Evolutionary conservation across 2,329 filamentous ascomycete genomes (phyloP), one percentile per base, ranked within the genome.

Genomic region (Pseudopyricularia javanii): DNA sequence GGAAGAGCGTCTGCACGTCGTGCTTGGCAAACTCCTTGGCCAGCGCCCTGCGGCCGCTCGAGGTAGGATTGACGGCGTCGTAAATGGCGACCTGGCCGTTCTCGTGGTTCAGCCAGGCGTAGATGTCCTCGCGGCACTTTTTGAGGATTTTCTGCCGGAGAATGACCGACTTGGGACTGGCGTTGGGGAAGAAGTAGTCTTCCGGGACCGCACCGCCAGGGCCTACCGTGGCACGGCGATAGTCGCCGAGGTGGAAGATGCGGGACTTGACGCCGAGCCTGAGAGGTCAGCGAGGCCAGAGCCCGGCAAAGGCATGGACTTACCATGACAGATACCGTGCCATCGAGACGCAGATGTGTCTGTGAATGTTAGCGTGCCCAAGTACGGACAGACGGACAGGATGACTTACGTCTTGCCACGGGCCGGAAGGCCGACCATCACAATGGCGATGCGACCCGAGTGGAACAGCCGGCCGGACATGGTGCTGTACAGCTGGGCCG

Each of bases 81-180:
- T 97, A 98, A 55, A 98, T 97, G 53, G 93, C 93, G 53, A 98
- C 91, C 65, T 98, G 93, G 12, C 93, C 93, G 61, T 97, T 97
- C 63, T 97, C 93, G 60, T 96, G 87, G 62, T 97, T 94, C 47
- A 98, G 73, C 75, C 95, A 98, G 53, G 86, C 85, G 64, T 96
- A 95, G 54, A 98, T 96, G 63, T 98, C 93, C 65, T 97, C 91
- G 55, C 93, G 83, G 61, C 93, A 98, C 66, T 94, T 95, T 71
- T 96, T 95, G 20, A 98, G 75, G 52, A 98, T 98, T 73, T 96
- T 96, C 68, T 97, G 93, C 33, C 93, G 83, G 50, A 98, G 74
- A 59, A 97, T 82, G n/a, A 97, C 87, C 1, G 93, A 95, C 12
- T 87, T 81, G 4, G 91, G 88, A 26, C 90, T 93, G 28, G 94